Base-by-base conservation (phyloP, 139 green algal genomes). In the Zygnema cylindricum region DNA sequence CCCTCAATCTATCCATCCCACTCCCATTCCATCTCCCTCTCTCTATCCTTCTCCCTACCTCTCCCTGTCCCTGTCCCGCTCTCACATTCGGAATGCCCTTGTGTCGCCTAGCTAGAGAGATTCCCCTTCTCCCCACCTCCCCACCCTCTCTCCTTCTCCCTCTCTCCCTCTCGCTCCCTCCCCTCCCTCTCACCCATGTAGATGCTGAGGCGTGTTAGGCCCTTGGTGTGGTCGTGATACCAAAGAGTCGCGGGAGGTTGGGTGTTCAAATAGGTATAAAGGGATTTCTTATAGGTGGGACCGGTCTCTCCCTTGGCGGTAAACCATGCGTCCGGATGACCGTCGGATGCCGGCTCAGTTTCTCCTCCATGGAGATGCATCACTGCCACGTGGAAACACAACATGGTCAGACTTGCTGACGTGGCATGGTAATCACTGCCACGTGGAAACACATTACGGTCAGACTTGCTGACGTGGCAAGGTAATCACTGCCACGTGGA, bases 161-260 rank as follows among this genome's bases (percentile, higher is more conserved):
- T 1, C 0, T 57, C 30, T 55, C 40, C 36, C 41, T 23, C 32
- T 43, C 1, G n/a, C n/a, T n/a, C 40, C 35, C 42, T 55, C 0
- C 78, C n/a, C n/a, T 84, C 36, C 36, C 35, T 54, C 2, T 7
- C 36, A 33, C 41, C 76, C 76, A 69, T 49, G 41, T 2, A 55
- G 7, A 85, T 16, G 76, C 49, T 83, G 76, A 83, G 76, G 1
- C 82, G 55, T 0, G 82, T 88, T 38, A 88, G 43, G 82, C 69
- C 63, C 39, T 84, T 36, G 25, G 82, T 0, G 82, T 88, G 82
- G 82, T 88, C 82, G 63, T 88, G 82, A 73, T 88, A 88, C 55
- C 55, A 88, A 16, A 88, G 82, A 23, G 41, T 33, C n/a, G 82
- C 33, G 30, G 82, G 30, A 23, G 39, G 57, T 32, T 88, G 55